A percentile compares a stretch with the other conserved stretches of the same genome.
Evolutionary conservation across 768 basidiomycete genomes (phyloP).

Genomic region (Amanita inopinata): DNA sequence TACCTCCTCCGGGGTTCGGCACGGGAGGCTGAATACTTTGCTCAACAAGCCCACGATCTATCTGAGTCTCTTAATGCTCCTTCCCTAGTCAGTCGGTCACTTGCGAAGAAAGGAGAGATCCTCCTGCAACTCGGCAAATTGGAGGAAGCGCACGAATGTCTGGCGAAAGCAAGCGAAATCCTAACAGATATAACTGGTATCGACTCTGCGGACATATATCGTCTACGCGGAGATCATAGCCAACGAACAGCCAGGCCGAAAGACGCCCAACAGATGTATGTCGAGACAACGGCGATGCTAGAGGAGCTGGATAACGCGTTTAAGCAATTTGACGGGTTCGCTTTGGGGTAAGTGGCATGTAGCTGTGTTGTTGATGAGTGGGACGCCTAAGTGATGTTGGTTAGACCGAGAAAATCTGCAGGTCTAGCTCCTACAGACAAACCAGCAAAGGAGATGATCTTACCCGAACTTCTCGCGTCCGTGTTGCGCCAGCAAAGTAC

Average conservation of each 20-base stretch:
- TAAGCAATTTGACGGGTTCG: constrained; percentile 36
- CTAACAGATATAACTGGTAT: constrained; percentile 39
- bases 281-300: constrained; percentile 46
- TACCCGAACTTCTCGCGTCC: constrained; percentile 50
- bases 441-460: constrained; percentile 35
- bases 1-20: constrained; percentile 73
- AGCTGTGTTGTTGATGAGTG: neutral
- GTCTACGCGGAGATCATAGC: constrained; percentile 47
- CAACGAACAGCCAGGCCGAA: constrained; percentile 28
- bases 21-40: constrained; percentile 79
- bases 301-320: constrained; percentile 53
- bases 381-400: neutral
- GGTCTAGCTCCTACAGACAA: constrained; percentile 23
- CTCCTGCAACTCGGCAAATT: constrained; percentile 52
- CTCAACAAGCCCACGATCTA: constrained; percentile 65
- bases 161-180: constrained; percentile 40
- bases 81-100: constrained; percentile 52
- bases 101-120: constrained; percentile 61
- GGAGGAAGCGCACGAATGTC: constrained; percentile 43
- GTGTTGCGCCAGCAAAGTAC: constrained; percentile 62
- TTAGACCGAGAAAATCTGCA: constrained; percentile 36
- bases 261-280: constrained; percentile 45
- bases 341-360: constrained; percentile 29
- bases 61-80: constrained; percentile 61
- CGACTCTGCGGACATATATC: constrained; percentile 48